Conservation (phyloP, 2,329 filamentous ascomycete species). For the Spiromastix sp. region DNA sequence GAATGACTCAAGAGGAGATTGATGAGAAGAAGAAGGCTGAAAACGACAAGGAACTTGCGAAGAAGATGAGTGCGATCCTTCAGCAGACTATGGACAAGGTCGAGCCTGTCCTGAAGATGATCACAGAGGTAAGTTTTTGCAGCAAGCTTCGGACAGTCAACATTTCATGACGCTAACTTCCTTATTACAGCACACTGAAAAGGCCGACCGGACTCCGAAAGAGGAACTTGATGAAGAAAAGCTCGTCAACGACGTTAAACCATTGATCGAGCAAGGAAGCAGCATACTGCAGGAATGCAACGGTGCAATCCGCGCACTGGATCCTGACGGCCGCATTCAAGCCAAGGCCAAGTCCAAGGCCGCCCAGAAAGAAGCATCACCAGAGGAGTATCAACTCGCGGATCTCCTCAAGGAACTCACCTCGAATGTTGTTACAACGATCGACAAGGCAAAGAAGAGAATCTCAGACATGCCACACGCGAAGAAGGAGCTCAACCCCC, state of each 20-base stretch:
- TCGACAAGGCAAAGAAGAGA: constrained; percentile 80
- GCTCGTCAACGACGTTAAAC: constrained; percentile 75
- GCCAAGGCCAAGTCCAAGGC: constrained; percentile 75
- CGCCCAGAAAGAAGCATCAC: constrained; percentile 62
- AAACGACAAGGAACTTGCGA: constrained; percentile 65
- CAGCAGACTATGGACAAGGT: constrained; percentile 73
- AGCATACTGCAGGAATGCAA: constrained; percentile 79
- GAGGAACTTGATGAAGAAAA: constrained; percentile 86
- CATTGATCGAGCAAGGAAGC: constrained; percentile 76
- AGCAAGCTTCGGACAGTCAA: background rate
- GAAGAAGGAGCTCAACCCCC: constrained; percentile 87
- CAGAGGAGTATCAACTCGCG: constrained; percentile 76
- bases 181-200: constrained; percentile 56
- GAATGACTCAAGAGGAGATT: constrained; percentile 32
- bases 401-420: constrained; percentile 79
- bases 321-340: constrained; percentile 78
- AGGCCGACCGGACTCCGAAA: constrained; percentile 67
- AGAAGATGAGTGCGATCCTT: constrained; percentile 62
- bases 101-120: constrained; percentile 75
- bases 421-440: constrained; percentile 66
- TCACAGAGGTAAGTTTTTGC: constrained; percentile 60
- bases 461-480: constrained; percentile 86
- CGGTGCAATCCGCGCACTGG: constrained; percentile 73
- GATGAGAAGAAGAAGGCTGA: constrained; percentile 51
- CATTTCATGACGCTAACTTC: constrained; percentile 9